Conservation (phyloP, 2,329 filamentous ascomycete genomes). For the Fusarium sp. region DNA sequence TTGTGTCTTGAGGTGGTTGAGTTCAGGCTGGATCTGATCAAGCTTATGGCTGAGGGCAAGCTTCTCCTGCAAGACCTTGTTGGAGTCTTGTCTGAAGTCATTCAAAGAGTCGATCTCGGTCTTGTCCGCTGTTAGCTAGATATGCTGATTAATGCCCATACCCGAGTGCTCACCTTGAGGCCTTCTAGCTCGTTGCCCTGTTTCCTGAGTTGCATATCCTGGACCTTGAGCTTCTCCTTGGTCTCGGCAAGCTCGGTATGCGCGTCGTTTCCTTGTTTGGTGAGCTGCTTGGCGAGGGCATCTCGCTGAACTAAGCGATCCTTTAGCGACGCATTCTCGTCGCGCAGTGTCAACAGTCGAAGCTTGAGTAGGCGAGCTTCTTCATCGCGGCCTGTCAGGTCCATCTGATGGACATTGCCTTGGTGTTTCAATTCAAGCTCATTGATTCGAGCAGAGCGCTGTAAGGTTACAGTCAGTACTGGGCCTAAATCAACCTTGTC, state of each 20-base stretch:
- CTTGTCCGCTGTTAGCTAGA: slow-evolving; percentile 58
- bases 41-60: slow-evolving; percentile 67
- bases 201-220: slow-evolving; percentile 64
- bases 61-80: slow-evolving; percentile 75
- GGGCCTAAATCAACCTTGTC: slow-evolving; percentile 40
- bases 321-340: slow-evolving; percentile 79
- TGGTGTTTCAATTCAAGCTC: slow-evolving; percentile 80
- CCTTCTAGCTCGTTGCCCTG: slow-evolving; percentile 65
- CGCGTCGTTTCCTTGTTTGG: slow-evolving; percentile 58
- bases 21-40: slow-evolving; percentile 67
- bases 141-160: too few relatives aligned
- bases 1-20: slow-evolving; percentile 70
- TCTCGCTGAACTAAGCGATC: slow-evolving; percentile 74
- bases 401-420: slow-evolving; percentile 73
- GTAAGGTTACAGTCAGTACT: slow-evolving; percentile 37
- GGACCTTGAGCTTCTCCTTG: slow-evolving; percentile 59
- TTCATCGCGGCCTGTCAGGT: slow-evolving; percentile 82
- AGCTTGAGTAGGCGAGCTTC: slow-evolving; percentile 78
- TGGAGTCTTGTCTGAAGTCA: slow-evolving; percentile 76
- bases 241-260: slow-evolving; percentile 60
- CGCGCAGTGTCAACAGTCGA: slow-evolving; percentile 78
- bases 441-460: slow-evolving; percentile 65
- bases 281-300: slow-evolving; percentile 67
- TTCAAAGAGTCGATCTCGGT: slow-evolving; percentile 80
- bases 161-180: slow-evolving; percentile 58